Percentiles rank a stretch among this genome's conserved stretches.
Conservation (phyloP, 768 basidiomycete genomes). For the Cystofilobasidium bisporidii region DNA sequence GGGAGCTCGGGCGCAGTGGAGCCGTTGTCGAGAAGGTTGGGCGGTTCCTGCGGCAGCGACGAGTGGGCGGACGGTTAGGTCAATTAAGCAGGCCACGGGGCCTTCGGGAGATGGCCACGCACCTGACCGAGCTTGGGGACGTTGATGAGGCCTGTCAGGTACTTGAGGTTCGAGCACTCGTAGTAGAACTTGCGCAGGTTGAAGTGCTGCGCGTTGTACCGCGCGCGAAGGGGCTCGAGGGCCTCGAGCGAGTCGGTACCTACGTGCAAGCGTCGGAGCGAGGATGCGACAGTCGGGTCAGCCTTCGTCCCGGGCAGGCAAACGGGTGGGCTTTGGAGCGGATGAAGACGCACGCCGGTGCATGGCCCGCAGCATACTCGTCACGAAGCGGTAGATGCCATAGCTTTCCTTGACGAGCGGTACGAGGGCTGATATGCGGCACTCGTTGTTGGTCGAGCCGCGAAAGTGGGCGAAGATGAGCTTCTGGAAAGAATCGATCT, state of each 20-base stretch:
- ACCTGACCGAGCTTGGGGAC: constrained; percentile 94
- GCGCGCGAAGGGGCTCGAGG: constrained; percentile 73
- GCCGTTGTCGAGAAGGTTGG: constrained; percentile 78
- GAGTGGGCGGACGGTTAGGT: background rate
- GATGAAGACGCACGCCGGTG: too few relatives aligned
- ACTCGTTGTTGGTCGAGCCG: constrained; percentile 87
- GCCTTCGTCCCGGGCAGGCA: too few relatives aligned
- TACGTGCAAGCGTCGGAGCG: too few relatives aligned
- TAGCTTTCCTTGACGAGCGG: constrained; percentile 98
- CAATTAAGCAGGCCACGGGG: too few relatives aligned
- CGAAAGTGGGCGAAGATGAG: constrained; percentile 93
- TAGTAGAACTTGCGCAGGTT: constrained; percentile 95
- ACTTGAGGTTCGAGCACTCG: constrained; percentile 97
- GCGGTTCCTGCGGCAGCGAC: constrained; percentile 66
- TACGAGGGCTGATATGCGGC: constrained; percentile 88
- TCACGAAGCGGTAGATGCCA: constrained; percentile 98
- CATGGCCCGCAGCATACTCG: constrained; percentile 96
- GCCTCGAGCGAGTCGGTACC: constrained; percentile 80
- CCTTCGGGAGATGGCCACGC: constrained; percentile 31
- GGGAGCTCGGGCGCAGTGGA: constrained; percentile 69
- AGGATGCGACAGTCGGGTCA: too few relatives aligned
- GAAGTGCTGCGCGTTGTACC: constrained; percentile 85
- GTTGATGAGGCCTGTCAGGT: constrained; percentile 92
- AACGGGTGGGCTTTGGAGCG: too few relatives aligned
- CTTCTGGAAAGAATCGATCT: constrained; percentile 97